Evolutionary conservation across 768 basidiomycete species (phyloP), one percentile per base, ranked within the genome.

Genomic region (Collybia sp.): DNA sequence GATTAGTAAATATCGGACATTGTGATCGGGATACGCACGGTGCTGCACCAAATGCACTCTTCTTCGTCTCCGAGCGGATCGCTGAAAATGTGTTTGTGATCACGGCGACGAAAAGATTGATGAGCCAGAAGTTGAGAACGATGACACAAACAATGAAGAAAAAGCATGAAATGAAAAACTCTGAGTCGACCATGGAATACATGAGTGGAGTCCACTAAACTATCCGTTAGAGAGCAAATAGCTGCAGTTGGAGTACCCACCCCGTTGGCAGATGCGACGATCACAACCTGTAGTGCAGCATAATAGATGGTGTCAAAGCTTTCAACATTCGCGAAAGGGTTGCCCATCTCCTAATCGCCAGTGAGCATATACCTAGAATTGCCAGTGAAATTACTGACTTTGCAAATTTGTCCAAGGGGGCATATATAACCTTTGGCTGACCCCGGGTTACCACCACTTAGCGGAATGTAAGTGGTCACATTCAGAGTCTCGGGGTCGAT

Each of bases 41-140:
- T 3, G 77, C 82, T 25, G 90, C 90, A 31, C 92, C 93, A 61
- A 97, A 98, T 0, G 94, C 95, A 61, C 89, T 93, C 60, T 85
- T 87, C 61, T 83, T 80, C 2, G 94, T 96, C 57, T 91, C 84
- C 3, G 80, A 75, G 31, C 91, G 73, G 49, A 96, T 96, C 12
- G 87, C 88, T 13, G 82, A 81, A 61, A 98, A 98, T 0, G 90
- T 89, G 57, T 92, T 88, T 20, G 92, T 91, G 51, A 95, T 94
- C n/a, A 96, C 93, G 13, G 94, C 93, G 46, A 96, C 90, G 60
- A 94, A 88, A 37, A 96, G 65, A 60, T 93, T 93, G 72, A 94
- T 85, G 47, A 95, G 73, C 90, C 90, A 92, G 61, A 96, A 91
- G 63, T 97, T 95, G 55, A 97, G 75, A 17, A 96, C 77, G 52